phyloP scores from a whole-genome alignment of 352 stramenopile genomes.

The Phytopythium kandeliae region DNA sequence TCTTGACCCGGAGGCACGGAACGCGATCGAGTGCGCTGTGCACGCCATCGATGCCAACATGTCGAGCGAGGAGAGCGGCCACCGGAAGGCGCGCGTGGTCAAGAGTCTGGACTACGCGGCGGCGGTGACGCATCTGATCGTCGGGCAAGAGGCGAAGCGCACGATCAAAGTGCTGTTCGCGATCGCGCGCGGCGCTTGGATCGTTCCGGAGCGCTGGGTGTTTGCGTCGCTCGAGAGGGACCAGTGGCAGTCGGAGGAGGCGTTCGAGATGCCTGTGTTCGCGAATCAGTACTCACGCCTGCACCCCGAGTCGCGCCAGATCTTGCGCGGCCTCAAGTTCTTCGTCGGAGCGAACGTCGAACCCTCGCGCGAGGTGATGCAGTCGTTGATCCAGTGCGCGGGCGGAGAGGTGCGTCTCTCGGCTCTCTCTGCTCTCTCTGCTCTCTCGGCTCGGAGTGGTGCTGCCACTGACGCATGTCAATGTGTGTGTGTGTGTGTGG shows the following conservation, averaged over 20 bases:
- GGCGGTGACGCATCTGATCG: constrained; percentile 71
- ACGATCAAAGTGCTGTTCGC: constrained; percentile 86
- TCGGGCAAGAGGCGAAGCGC: constrained; percentile 55
- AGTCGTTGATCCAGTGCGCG: constrained; percentile 68
- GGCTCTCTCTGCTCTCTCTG: too few relatives aligned
- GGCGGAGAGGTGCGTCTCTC: constrained; percentile 50
- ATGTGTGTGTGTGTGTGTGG: constrained; percentile 4
- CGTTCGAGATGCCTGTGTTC: constrained; percentile 56
- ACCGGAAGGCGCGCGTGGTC: constrained; percentile 70
- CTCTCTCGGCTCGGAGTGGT: too few relatives aligned
- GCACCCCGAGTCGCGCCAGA: constrained; percentile 40
- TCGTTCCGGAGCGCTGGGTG: constrained; percentile 75
- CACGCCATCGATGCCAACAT: constrained; percentile 71
- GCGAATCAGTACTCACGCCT: constrained; percentile 36
- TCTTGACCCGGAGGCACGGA: constrained; percentile 46
- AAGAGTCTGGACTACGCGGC: constrained; percentile 71
- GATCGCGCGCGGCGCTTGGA: constrained; percentile 73
- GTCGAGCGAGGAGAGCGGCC: constrained; percentile 24
- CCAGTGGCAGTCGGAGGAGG: constrained; percentile 61
- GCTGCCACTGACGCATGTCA: constrained; percentile 3
- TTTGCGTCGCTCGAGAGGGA: constrained; percentile 74
- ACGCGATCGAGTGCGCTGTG: constrained; percentile 68
- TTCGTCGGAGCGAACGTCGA: constrained; percentile 72
- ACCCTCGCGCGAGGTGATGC: constrained; percentile 61
- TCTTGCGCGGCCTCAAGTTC: constrained; percentile 62